These are phyloP conservation scores for Kondoa subrosea DNA, from an alignment of 768 basidiomycete species.

Conservation along the genomic window DNA sequence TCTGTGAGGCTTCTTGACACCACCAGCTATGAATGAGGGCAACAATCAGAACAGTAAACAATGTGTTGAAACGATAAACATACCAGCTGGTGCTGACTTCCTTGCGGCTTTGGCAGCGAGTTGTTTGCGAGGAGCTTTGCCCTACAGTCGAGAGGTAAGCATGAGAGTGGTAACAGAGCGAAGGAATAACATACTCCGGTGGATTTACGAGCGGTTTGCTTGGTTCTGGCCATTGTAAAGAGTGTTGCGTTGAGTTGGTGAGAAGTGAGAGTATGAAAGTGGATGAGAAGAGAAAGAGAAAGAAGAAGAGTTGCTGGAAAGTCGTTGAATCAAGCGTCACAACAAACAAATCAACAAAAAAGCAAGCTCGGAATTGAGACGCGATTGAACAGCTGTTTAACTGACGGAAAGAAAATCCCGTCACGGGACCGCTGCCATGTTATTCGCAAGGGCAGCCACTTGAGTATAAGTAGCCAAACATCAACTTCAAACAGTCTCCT, in stretches of 20 bases:
- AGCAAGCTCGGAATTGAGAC: background rate
- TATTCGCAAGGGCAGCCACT: no score
- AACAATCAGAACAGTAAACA: no score
- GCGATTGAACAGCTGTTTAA: no score
- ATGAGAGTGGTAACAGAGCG: no score
- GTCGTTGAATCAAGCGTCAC: background rate
- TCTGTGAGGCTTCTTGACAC: slow-evolving; percentile 76
- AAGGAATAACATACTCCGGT: no score
- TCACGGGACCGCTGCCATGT: no score
- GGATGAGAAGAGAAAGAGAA: background rate
- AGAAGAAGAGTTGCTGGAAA: background rate
- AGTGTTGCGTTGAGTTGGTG: background rate
- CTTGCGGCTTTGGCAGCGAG: slow-evolving; percentile 53
- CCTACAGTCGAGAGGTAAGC: no score
- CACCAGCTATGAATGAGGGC: slow-evolving; percentile 72
- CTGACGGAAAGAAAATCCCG: no score
- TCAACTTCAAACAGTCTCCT: background rate
- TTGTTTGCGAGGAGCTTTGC: slow-evolving; percentile 66
- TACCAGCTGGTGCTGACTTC: slow-evolving; percentile 36
- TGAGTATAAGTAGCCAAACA: background rate
- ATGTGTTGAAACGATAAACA: slow-evolving; percentile 78
- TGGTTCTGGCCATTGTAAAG: slow-evolving; percentile 19
- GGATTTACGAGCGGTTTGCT: slow-evolving; percentile 51
- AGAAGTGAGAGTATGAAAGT: background rate
- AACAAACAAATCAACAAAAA: background rate